These are phyloP conservation scores for Colletotrichum paranaense DNA, from an alignment of 2,329 filamentous ascomycete genomes.

Conservation along the genomic window DNA sequence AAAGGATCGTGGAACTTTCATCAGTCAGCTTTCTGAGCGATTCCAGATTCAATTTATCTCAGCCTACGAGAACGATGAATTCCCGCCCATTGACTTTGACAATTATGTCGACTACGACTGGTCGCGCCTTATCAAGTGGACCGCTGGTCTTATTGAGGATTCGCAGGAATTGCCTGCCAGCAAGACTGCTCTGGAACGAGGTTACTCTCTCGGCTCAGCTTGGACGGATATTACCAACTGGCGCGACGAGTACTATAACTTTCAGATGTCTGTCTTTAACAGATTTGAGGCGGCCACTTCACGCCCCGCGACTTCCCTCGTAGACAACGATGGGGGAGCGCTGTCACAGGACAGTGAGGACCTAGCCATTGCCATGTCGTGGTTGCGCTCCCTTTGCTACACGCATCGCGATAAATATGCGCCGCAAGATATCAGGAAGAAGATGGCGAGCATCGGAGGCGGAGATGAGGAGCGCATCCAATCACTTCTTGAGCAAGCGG, in stretches of 20 bases:
- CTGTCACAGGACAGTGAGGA: constrained; percentile 37
- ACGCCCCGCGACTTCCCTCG: constrained; percentile 54
- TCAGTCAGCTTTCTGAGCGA: constrained; percentile 68
- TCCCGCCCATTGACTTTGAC: constrained; percentile 73
- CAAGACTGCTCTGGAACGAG: constrained; percentile 55
- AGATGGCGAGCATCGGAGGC: constrained; percentile 61
- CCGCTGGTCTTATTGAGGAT: constrained; percentile 46
- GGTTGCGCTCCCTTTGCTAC: constrained; percentile 69
- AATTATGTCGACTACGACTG: constrained; percentile 76
- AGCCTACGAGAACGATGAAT: constrained; percentile 72
- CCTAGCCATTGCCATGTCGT: constrained; percentile 63
- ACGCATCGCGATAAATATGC: constrained; percentile 63
- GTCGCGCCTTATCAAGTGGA: constrained; percentile 74
- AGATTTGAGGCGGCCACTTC: constrained; percentile 66
- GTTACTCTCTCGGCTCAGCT: constrained; percentile 53
- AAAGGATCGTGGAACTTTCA: constrained; percentile 61
- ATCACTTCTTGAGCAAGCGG: constrained; percentile 59
- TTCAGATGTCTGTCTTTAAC: constrained; percentile 64
- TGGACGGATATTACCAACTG: constrained; percentile 52
- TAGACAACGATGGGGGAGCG: constrained; percentile 37
- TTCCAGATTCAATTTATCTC: constrained; percentile 75
- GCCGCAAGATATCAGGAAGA: constrained; percentile 59
- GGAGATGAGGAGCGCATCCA: constrained; percentile 48
- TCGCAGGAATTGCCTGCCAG: constrained; percentile 61
- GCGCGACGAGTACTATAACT: constrained; percentile 68